These are phyloP conservation scores for Neophaeococcomyces mojaviensis DNA, from an alignment of 2,329 filamentous ascomycete species.

Conservation along the genomic window DNA sequence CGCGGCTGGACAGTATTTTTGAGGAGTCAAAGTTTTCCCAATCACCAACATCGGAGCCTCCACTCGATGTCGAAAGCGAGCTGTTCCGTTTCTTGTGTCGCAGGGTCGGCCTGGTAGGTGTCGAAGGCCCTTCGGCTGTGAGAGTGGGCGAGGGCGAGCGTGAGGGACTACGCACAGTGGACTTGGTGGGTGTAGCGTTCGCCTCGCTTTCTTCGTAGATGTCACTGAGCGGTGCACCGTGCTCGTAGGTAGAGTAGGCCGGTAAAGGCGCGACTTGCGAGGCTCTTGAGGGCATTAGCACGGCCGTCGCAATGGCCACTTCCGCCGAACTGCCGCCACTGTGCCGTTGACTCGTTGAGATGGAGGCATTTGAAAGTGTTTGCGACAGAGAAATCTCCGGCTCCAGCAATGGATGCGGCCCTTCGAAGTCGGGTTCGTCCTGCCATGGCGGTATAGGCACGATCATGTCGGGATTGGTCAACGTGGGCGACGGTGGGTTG, in stretches of 20 bases:
- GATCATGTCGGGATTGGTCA: constrained; percentile 94
- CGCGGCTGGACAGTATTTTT: constrained; percentile 19
- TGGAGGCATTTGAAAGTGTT: constrained; percentile 33
- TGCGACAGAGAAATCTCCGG: constrained; percentile 43
- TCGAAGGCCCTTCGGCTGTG: not conserved
- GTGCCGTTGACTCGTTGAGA: constrained; percentile 14
- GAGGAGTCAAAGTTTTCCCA: constrained; percentile 24
- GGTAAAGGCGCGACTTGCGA: constrained; percentile 7
- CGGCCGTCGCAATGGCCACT: constrained; percentile 16
- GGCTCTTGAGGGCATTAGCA: constrained; percentile 14
- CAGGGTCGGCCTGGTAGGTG: not conserved
- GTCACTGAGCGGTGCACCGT: constrained; percentile 37
- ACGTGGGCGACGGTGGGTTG: constrained; percentile 65
- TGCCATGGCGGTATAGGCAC: constrained; percentile 49
- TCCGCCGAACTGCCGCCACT: constrained; percentile 2
- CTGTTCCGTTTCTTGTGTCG: constrained; percentile 42
- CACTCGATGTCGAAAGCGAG: constrained; percentile 36
- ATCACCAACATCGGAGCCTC: constrained; percentile 21
- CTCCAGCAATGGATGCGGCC: constrained; percentile 44
- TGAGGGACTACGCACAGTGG: constrained; percentile 5
- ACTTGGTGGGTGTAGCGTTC: constrained; percentile 15
- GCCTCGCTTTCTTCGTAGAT: constrained; percentile 34
- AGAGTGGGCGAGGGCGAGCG: constrained; percentile 15
- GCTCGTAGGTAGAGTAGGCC: constrained; percentile 29
- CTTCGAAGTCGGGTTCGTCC: constrained; percentile 43